Percentiles rank a stretch among this genome's conserved stretches.
These are phyloP conservation scores for Thuidium tamariscinum DNA, from an alignment of 225 moss, liverwort and hornwort species.

Conservation along the genomic window DNA sequence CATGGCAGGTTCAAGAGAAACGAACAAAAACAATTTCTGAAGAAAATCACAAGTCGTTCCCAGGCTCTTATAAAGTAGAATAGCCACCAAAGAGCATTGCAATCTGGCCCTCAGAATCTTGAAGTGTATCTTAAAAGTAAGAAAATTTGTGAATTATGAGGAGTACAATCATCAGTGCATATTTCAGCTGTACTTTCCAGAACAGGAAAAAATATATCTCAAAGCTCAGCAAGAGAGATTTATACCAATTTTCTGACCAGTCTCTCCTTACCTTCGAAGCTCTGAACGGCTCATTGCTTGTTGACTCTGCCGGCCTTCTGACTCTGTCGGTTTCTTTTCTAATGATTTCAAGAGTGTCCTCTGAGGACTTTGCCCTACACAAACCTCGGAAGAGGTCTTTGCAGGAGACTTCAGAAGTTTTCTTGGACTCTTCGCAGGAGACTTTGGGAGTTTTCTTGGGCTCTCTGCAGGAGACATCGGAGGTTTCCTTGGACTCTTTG, in stretches of 20 bases:
- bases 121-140: background rate
- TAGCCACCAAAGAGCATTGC: background rate
- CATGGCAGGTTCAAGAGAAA: background rate
- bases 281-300: slow-evolving; percentile 44
- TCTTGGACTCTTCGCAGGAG: slow-evolving; percentile 13
- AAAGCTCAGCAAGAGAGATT: background rate
- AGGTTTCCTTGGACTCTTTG: slow-evolving; percentile 15
- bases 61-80: background rate
- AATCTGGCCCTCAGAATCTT: background rate
- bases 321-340: background rate
- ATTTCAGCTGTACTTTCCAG: background rate
- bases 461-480: background rate
- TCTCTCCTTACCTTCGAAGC: slow-evolving; percentile 26
- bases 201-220: background rate
- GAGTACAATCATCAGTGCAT: background rate
- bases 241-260: background rate
- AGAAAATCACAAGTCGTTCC: background rate
- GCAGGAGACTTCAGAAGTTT: slow-evolving; percentile 11
- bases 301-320: slow-evolving; percentile 9
- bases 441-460: slow-evolving; percentile 11
- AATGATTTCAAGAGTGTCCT: slow-evolving; percentile 17
- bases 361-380: slow-evolving; percentile 7
- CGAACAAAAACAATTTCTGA: background rate
- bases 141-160: background rate
- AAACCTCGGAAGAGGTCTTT: background rate